phyloP scores from a whole-genome alignment of 768 basidiomycete genomes.

The Leccinum fibrillosum region DNA sequence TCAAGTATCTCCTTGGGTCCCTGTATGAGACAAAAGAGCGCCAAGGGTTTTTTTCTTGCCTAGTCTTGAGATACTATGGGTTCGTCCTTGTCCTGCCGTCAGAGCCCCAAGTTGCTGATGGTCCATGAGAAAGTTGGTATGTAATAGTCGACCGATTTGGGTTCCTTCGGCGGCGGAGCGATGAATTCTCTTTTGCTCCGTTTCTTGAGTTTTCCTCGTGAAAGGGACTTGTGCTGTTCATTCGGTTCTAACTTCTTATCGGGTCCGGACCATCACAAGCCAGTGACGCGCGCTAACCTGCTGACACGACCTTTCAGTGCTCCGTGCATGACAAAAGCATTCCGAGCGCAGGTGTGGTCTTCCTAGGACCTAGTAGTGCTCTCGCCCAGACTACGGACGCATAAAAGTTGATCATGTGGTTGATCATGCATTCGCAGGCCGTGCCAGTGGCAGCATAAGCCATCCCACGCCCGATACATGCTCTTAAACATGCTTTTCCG shows the following conservation, averaged over 20 bases:
- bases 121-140: slow-evolving; percentile 10
- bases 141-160: background rate
- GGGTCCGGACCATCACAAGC: background rate
- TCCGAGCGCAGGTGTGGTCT: background rate
- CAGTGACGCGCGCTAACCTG: background rate
- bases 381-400: slow-evolving; percentile 2
- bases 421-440: slow-evolving; percentile 10
- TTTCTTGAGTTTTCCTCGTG: background rate
- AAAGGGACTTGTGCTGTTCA: background rate
- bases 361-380: background rate
- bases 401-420: slow-evolving; percentile 19
- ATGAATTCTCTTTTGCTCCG: background rate
- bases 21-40: background rate
- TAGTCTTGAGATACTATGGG: background rate
- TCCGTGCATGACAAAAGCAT: slow-evolving; percentile 12
- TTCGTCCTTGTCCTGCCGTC: background rate
- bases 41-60: background rate
- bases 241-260: background rate
- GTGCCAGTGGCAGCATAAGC: slow-evolving; percentile 1
- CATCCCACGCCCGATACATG: slow-evolving; percentile 26
- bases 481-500: background rate
- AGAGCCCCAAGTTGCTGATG: background rate
- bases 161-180: background rate
- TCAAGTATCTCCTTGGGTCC: background rate
- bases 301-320: no score